Percentiles rank a stretch among this genome's conserved stretches.
Conservation (phyloP, 129 eudicot genomes). For the Lactuca saligna region DNA sequence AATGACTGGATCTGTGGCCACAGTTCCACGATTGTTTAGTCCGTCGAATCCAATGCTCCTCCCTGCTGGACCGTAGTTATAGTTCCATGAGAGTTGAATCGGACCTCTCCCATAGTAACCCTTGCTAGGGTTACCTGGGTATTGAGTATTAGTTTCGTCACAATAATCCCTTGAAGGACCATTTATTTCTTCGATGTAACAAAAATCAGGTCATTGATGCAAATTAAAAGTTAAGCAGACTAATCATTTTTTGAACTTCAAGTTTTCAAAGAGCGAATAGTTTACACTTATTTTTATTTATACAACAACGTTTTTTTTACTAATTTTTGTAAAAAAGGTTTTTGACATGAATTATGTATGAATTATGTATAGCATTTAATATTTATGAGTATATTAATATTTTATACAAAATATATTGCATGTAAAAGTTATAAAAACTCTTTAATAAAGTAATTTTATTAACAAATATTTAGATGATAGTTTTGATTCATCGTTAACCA, state of each 20-base stretch:
- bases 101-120: conserved; percentile 33
- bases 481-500: no score
- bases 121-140: conserved; percentile 25
- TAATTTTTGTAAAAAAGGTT: no score
- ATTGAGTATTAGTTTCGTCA: conserved; percentile 3
- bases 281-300: neutral
- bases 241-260: no score
- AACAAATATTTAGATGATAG: no score
- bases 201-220: conserved; percentile 16
- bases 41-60: conserved; percentile 27
- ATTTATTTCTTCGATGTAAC: conserved; percentile 28
- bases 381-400: no score
- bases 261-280: neutral
- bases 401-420: no score
- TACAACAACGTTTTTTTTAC: no score
- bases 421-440: no score
- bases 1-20: conserved; percentile 17
- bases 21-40: conserved; percentile 28
- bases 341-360: no score
- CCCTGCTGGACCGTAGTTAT: conserved; percentile 35
- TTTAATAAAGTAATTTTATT: no score
- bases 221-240: neutral
- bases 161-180: conserved; percentile 21
- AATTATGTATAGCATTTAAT: no score
- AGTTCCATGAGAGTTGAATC: conserved; percentile 33